Conservation (phyloP, 371 early-diverging fungal genomes). For the Actinomucor elegans region DNA sequence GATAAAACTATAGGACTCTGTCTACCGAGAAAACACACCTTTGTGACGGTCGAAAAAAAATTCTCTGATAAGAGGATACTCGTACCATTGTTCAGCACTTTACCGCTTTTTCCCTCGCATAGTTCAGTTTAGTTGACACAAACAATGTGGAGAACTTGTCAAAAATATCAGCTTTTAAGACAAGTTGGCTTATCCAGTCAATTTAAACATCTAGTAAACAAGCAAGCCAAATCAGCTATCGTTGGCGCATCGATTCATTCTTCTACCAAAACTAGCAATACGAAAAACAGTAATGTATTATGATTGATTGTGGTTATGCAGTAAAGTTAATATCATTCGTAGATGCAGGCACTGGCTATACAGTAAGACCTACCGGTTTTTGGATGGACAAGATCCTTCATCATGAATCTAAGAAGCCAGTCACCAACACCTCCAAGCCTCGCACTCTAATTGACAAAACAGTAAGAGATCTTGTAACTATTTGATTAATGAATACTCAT, state of each 20-base stretch:
- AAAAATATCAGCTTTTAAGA: constrained; percentile 6
- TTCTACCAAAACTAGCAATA: not conserved
- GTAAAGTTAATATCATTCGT: not conserved
- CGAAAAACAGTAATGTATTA: constrained; percentile 1
- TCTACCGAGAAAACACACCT: no score
- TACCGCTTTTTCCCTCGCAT: not conserved
- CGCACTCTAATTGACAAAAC: constrained; percentile 18
- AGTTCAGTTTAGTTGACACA: no score
- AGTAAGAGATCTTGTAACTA: not conserved
- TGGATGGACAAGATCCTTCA: constrained; percentile 41
- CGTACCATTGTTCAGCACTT: constrained; percentile 7
- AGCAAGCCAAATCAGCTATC: not conserved
- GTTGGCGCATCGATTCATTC: not conserved
- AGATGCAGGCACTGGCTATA: constrained; percentile 13
- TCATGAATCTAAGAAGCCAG: constrained; percentile 14
- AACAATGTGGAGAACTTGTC: constrained; percentile 15
- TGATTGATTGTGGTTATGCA: not conserved
- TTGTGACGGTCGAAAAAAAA: no score
- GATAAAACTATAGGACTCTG: no score
- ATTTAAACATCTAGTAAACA: not conserved
- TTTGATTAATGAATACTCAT: not conserved
- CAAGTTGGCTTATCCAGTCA: not conserved
- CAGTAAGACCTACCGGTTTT: constrained; percentile 35
- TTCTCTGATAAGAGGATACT: no score
- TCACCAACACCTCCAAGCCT: constrained; percentile 6